Percentiles rank a stretch among this genome's conserved stretches.
Evolutionary conservation across 2,329 filamentous ascomycete species (phyloP).

Genomic region (Ophiosphaerella korrae): DNA sequence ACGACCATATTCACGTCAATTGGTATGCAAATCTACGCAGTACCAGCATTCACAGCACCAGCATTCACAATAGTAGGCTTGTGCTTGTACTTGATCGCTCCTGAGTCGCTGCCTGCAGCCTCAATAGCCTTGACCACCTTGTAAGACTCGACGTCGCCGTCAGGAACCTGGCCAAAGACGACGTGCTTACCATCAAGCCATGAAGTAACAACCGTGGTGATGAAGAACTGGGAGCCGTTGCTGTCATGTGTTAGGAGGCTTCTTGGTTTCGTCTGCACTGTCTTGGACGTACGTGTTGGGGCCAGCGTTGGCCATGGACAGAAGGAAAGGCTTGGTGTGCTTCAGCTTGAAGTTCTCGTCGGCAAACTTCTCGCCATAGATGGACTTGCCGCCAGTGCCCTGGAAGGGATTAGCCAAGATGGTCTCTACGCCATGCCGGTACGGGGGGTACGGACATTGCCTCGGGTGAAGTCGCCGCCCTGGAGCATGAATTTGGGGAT

Average conservation of each 20-base stretch:
- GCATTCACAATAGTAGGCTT: conserved; percentile 59
- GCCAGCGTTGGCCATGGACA: conserved; percentile 96
- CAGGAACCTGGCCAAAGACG: conserved; percentile 76
- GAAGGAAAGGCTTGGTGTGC: conserved; percentile 76
- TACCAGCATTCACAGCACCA: conserved; percentile 57
- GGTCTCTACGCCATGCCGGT: not conserved
- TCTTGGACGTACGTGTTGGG: conserved; percentile 75
- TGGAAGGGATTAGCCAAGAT: conserved; percentile 46
- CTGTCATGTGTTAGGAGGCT: conserved; percentile 43
- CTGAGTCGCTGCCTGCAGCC: conserved; percentile 60
- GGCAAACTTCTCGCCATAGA: conserved; percentile 92
- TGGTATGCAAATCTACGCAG: conserved; percentile 41
- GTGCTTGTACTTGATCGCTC: conserved; percentile 56
- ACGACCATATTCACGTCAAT: too few species aligned
- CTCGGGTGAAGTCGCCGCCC: conserved; percentile 92
- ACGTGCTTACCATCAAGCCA: conserved; percentile 82
- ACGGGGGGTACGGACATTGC: conserved; percentile 69
- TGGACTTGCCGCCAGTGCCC: conserved; percentile 91
- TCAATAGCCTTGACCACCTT: conserved; percentile 64
- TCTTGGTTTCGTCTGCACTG: not conserved
- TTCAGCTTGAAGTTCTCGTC: conserved; percentile 87
- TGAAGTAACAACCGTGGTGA: conserved; percentile 69
- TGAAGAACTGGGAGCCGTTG: conserved; percentile 76
- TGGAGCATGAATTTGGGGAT: conserved; percentile 95
- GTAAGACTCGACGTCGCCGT: conserved; percentile 59